Conservation (phyloP, 495 filamentous ascomycete genomes). For the Podospora conica region DNA sequence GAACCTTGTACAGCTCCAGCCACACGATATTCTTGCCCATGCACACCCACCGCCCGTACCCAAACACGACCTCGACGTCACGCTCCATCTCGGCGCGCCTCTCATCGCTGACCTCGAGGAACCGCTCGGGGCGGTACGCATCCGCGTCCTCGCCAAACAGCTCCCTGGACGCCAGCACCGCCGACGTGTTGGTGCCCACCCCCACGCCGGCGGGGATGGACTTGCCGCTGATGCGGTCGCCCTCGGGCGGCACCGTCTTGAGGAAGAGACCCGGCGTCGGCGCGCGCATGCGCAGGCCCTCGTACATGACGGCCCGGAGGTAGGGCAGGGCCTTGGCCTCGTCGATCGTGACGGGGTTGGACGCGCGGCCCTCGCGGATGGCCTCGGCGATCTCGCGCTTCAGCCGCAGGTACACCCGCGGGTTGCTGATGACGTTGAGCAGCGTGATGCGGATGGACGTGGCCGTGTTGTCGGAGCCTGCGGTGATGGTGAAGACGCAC, state of each 20-base stretch:
- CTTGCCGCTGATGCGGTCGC: conserved; percentile 44
- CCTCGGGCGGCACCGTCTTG: conserved; percentile 45
- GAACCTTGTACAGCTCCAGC: conserved; percentile 44
- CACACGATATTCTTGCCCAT: conserved; percentile 32
- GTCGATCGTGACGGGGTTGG: conserved; percentile 32
- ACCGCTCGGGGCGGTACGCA: conserved; percentile 47
- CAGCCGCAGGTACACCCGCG: conserved; percentile 44
- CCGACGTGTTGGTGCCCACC: conserved; percentile 43
- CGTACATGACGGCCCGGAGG: conserved; percentile 43
- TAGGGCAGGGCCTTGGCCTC: conserved; percentile 41
- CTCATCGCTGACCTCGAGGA: conserved; percentile 38
- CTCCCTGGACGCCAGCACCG: conserved; percentile 20
- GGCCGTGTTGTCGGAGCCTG: conserved; percentile 60
- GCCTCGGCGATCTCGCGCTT: conserved; percentile 52
- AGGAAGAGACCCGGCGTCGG: conserved; percentile 31
- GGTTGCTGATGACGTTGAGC: conserved; percentile 45
- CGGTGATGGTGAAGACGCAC: conserved; percentile 43
- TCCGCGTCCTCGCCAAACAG: conserved; percentile 37
- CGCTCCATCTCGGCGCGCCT: conserved; percentile 29
- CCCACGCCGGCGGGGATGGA: conserved; percentile 48
- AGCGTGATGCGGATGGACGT: conserved; percentile 52
- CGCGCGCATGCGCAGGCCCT: conserved; percentile 43
- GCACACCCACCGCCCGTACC: conserved; percentile 32
- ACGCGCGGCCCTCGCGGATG: conserved; percentile 29
- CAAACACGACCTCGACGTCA: conserved; percentile 23